Percentiles rank a stretch among this genome's conserved stretches.
These are phyloP conservation scores for Ascoidea tarda DNA, from an alignment of 805 yeast species.

Conservation along the genomic window DNA sequence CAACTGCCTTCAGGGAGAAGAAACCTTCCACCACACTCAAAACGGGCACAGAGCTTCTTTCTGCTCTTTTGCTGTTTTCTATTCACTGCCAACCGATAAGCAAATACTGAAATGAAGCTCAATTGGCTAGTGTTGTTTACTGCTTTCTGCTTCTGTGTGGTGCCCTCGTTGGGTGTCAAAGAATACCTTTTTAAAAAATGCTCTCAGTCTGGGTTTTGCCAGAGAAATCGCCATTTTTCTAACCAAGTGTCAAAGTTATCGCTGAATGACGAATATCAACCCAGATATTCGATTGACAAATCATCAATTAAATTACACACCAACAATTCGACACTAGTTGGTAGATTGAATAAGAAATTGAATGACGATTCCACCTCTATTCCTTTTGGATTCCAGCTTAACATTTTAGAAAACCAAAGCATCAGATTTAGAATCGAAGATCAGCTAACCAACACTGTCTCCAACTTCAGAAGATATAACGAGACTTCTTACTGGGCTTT, in stretches of 20 bases:
- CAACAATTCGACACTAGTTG: constrained; percentile 23
- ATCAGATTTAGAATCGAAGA: constrained; percentile 62
- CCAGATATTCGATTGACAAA: constrained; percentile 28
- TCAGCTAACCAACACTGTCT: constrained; percentile 14
- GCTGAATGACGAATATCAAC: constrained; percentile 14
- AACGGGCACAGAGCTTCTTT: not conserved
- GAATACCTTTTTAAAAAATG: constrained; percentile 65
- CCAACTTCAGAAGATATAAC: constrained; percentile 39
- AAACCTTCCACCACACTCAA: too few relatives aligned
- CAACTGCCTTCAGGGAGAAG: not conserved
- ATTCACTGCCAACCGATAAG: not conserved
- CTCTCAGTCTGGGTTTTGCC: constrained; percentile 71
- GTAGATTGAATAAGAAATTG: constrained; percentile 31
- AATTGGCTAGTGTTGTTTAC: not conserved
- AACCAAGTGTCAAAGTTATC: constrained; percentile 16
- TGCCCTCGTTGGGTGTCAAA: constrained; percentile 29
- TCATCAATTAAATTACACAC: constrained; percentile 18
- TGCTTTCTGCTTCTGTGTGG: constrained; percentile 1
- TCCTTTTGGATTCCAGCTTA: constrained; percentile 41
- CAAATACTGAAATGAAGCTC: not conserved
- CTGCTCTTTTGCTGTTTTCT: not conserved
- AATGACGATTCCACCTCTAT: constrained; percentile 22
- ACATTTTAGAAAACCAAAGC: constrained; percentile 39
- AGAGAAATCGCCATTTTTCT: constrained; percentile 63
- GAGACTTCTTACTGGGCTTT: constrained; percentile 51